A percentile compares a stretch with the other conserved stretches of the same genome.
These are phyloP conservation scores for Agrostemma githago DNA, from an alignment of 148 eudicot species.

Conservation along the genomic window DNA sequence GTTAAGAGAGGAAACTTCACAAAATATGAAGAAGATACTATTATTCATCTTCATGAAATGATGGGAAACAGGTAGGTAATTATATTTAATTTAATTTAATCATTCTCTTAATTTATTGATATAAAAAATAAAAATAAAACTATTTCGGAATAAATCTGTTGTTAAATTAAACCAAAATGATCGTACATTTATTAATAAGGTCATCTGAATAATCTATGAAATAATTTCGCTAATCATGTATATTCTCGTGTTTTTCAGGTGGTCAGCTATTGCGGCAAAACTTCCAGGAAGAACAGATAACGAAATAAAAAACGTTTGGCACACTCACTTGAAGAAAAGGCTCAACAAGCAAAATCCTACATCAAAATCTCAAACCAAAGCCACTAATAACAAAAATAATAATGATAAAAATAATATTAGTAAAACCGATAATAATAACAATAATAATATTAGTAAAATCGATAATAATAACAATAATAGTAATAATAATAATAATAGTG, in stretches of 20 bases:
- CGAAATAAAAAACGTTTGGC: conserved; percentile 82
- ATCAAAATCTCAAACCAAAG: conserved; percentile 20
- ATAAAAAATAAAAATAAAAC: not conserved
- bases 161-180: too few species aligned
- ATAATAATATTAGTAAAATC: not conserved
- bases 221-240: not conserved
- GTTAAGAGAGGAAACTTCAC: conserved; percentile 73
- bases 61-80: conserved; percentile 62
- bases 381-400: not conserved
- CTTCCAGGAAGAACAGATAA: conserved; percentile 82
- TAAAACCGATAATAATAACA: not conserved
- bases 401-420: not conserved
- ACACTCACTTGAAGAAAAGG: conserved; percentile 71
- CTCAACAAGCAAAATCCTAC: conserved; percentile 30
- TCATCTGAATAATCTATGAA: not conserved
- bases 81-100: too few species aligned
- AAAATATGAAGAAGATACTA: conserved; percentile 60
- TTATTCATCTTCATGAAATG: conserved; percentile 57
- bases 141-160: too few species aligned
- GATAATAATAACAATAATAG: not conserved
- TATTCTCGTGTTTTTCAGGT: conserved; percentile 32
- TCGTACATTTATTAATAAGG: too few species aligned
- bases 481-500: not conserved
- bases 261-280: conserved; percentile 74
- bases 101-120: not conserved